Percentiles rank a stretch among this genome's conserved stretches.
These are phyloP conservation scores for Stephania cephalantha DNA, from an alignment of 164 flowering plant genomes.

Conservation along the genomic window DNA sequence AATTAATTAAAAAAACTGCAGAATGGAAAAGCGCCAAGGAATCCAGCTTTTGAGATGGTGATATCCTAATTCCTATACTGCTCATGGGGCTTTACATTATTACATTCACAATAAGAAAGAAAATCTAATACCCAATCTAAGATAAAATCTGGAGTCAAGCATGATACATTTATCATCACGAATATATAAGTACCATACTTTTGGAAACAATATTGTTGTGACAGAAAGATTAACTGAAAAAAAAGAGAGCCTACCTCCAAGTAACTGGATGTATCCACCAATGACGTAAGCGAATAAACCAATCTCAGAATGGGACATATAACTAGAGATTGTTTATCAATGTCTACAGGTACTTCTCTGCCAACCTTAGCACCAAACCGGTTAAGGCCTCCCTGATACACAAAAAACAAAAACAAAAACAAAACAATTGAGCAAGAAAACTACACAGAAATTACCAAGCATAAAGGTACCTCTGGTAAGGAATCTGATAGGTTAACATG, in stretches of 20 bases:
- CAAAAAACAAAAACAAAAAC: not conserved
- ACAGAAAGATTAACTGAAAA: not conserved
- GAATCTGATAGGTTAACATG: not conserved
- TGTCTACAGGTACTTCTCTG: conserved; percentile 35
- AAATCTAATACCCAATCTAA: too few species aligned
- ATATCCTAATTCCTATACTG: too few species aligned
- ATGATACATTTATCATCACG: too few species aligned
- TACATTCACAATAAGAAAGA: too few species aligned
- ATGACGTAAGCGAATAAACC: conserved; percentile 67
- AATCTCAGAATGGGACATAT: conserved; percentile 67
- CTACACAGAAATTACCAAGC: not conserved
- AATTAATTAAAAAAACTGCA: too few species aligned
- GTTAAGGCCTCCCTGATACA: conserved; percentile 54
- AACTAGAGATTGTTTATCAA: conserved; percentile 50
- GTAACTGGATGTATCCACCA: conserved; percentile 76
- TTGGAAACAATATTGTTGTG: not conserved
- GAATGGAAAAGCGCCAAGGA: too few species aligned
- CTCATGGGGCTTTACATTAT: too few species aligned
- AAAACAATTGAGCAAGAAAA: not conserved
- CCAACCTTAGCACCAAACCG: conserved; percentile 41
- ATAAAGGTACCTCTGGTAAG: too few species aligned
- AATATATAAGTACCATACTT: too few species aligned
- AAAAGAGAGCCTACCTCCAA: conserved; percentile 52
- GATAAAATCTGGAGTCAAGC: too few species aligned
- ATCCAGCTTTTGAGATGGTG: too few species aligned